Percentiles rank a stretch among this genome's conserved stretches.
Conservation (phyloP, 202 grass and related monocot species). For the Setaria italica region DNA sequence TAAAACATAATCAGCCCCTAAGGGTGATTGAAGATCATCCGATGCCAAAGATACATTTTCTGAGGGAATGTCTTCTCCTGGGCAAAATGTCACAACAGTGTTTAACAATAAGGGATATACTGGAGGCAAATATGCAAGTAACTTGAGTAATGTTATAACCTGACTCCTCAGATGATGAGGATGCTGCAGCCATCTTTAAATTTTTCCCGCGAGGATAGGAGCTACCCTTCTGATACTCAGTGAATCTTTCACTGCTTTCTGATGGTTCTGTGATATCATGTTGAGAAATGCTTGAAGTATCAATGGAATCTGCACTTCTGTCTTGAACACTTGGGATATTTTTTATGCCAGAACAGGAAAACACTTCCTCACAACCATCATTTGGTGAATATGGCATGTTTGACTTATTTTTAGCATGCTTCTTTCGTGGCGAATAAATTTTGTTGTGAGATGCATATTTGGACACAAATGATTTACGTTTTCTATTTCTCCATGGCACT, state of each 20-base stretch:
- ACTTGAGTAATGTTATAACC: conserved; percentile 27
- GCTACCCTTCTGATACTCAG: not conserved
- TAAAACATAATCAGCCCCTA: conserved; percentile 32
- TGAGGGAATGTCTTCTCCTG: conserved; percentile 32
- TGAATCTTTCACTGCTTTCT: conserved; percentile 3
- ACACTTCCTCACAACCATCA: not conserved
- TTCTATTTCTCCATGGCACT: conserved; percentile 15
- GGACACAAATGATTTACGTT: not conserved
- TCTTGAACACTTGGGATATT: not conserved
- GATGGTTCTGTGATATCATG: conserved; percentile 8
- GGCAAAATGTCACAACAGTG: not conserved
- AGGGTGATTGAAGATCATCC: conserved; percentile 5
- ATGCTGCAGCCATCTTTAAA: not conserved
- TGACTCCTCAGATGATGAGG: conserved; percentile 14
- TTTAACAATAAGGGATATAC: conserved; percentile 16
- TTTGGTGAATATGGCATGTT: conserved; percentile 4
- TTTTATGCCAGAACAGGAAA: not conserved
- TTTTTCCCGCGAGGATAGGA: not conserved
- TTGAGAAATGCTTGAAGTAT: conserved; percentile 7
- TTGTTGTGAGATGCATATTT: conserved; percentile 33
- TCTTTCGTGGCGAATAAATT: not conserved
- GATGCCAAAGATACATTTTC: conserved; percentile 20
- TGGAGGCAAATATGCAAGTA: conserved; percentile 16
- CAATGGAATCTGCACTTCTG: conserved; percentile 7
- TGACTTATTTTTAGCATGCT: conserved; percentile 12